Conservation (phyloP, 768 basidiomycete genomes). For the Phylloporus arenicola region DNA sequence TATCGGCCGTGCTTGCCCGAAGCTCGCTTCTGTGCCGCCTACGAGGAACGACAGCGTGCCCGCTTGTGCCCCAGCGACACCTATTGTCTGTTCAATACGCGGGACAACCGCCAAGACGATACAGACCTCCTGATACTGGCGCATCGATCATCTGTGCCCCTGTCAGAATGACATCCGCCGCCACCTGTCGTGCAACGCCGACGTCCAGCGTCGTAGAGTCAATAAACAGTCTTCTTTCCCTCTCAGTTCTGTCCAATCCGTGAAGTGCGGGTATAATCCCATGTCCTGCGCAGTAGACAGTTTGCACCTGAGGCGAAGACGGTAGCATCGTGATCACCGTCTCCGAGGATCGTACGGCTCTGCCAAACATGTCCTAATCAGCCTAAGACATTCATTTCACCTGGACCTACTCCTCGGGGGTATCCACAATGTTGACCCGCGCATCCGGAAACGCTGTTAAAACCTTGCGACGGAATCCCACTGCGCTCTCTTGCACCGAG, state of each 20-base stretch:
- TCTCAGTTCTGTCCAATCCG: constrained; percentile 36
- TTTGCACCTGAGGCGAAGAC: constrained; percentile 80
- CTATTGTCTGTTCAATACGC: constrained; percentile 32
- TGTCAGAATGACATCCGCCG: constrained; percentile 43
- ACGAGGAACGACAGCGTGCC: constrained; percentile 90
- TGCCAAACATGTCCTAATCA: constrained; percentile 26
- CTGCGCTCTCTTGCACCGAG: constrained; percentile 54
- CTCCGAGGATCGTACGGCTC: constrained; percentile 57
- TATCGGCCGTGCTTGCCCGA: constrained; percentile 50
- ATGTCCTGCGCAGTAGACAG: constrained; percentile 59
- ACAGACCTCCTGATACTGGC: constrained; percentile 86
- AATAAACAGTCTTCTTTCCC: constrained; percentile 58
- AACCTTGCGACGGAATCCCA: constrained; percentile 53
- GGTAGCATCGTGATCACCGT: constrained; percentile 89
- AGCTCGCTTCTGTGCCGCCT: constrained; percentile 64
- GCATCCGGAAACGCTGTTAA: constrained; percentile 52
- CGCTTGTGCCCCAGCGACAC: constrained; percentile 81
- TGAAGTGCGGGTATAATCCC: constrained; percentile 64
- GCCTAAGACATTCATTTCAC: background rate
- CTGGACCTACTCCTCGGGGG: constrained; percentile 67
- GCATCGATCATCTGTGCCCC: constrained; percentile 86
- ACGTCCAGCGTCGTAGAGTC: constrained; percentile 93
- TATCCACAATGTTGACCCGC: constrained; percentile 50
- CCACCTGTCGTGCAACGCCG: constrained; percentile 60
- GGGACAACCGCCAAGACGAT: background rate